These are phyloP conservation scores for Chalara sp. DNA, from an alignment of 2,329 filamentous ascomycete species.

Conservation along the genomic window DNA sequence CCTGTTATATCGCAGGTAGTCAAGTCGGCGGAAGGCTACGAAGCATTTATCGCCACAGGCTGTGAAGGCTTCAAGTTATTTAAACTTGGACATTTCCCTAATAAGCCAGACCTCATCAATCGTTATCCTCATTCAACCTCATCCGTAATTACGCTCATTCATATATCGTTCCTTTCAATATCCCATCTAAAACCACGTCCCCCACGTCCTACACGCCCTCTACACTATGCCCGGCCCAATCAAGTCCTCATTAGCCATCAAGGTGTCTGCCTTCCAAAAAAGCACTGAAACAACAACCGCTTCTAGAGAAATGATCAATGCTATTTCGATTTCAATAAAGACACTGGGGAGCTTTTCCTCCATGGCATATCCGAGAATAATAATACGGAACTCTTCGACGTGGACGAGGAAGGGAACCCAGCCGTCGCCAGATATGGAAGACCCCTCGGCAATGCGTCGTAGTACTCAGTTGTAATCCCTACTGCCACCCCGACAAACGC, in stretches of 20 bases:
- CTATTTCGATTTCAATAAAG: constrained; percentile 2
- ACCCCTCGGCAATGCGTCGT: constrained; percentile 1
- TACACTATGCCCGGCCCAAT: too few relatives aligned
- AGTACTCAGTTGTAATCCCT: background rate
- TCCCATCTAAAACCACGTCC: background rate
- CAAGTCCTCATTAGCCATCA: too few relatives aligned
- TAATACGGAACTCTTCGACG: constrained; percentile 1
- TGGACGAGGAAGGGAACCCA: too few relatives aligned
- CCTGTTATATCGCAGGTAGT: background rate
- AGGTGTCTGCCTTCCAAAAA: too few relatives aligned
- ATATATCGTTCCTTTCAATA: background rate
- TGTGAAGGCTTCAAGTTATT: background rate
- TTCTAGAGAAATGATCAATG: constrained; percentile 2
- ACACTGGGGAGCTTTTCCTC: background rate
- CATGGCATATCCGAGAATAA: background rate
- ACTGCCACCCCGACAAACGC: background rate
- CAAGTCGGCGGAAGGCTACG: background rate
- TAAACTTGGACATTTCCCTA: background rate
- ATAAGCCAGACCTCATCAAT: background rate
- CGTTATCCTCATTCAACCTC: background rate
- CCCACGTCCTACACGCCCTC: background rate
- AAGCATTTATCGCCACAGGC: background rate
- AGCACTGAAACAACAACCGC: background rate
- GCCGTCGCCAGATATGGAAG: background rate
- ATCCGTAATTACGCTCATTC: background rate